Evolutionary conservation across 176 grass and related monocot species (phyloP).

Genomic region (Zoysia pacifica): DNA sequence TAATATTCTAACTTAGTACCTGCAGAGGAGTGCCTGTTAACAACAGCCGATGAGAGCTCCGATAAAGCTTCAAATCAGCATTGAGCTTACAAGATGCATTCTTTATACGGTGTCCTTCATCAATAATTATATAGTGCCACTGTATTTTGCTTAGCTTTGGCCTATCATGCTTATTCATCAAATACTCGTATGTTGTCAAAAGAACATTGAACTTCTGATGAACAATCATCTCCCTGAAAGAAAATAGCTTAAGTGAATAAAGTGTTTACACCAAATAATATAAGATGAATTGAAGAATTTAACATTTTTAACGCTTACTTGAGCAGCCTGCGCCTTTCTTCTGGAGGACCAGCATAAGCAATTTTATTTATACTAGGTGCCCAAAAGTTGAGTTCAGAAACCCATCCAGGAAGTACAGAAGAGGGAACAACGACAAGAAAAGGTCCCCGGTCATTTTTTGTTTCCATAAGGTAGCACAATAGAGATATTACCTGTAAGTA

Average conservation of each 20-base stretch:
- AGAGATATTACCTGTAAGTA: conserved; percentile 85
- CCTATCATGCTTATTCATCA: conserved; percentile 99
- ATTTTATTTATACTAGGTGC: conserved; percentile 99
- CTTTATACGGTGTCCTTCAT: conserved; percentile 99
- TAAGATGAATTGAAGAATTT: conserved; percentile 23
- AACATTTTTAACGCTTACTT: conserved; percentile 66
- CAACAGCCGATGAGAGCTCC: conserved; percentile 86
- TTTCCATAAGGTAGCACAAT: conserved; percentile 97
- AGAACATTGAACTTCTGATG: conserved; percentile 99
- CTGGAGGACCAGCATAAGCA: conserved; percentile 90
- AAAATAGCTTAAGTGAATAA: conserved; percentile 50
- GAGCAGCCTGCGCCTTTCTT: conserved; percentile 95
- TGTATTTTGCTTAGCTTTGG: conserved; percentile 99
- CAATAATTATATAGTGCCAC: conserved; percentile 99
- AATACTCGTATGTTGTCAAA: conserved; percentile 96
- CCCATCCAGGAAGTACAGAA: conserved; percentile 92
- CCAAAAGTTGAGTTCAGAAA: conserved; percentile 90
- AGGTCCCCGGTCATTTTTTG: conserved; percentile 96
- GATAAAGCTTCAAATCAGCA: conserved; percentile 95
- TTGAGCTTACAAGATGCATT: conserved; percentile 99
- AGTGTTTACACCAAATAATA: conserved; percentile 8
- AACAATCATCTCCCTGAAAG: conserved; percentile 90
- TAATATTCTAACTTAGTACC: conserved; percentile 54
- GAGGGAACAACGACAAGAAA: conserved; percentile 98
- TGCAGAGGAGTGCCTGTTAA: conserved; percentile 97